These are phyloP conservation scores for Monilinia laxa DNA, from an alignment of 2,329 filamentous ascomycete genomes.

Conservation along the genomic window DNA sequence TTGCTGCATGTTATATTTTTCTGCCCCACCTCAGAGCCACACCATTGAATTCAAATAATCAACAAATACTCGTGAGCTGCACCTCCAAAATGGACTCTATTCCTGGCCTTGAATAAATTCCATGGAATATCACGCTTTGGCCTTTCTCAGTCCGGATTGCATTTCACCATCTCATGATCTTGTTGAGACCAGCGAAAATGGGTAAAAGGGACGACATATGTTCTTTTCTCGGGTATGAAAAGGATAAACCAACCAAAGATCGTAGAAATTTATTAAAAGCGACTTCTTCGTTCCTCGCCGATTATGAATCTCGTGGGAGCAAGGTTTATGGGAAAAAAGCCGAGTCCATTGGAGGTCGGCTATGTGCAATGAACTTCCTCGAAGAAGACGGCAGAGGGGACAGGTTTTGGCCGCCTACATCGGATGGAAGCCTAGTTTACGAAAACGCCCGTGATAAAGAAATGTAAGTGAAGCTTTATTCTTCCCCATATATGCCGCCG, in stretches of 20 bases:
- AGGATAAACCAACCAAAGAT: slow-evolving; percentile 19
- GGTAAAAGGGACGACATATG: slow-evolving; percentile 22
- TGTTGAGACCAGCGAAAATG: background rate
- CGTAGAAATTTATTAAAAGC: slow-evolving; percentile 17
- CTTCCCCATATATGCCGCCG: background rate
- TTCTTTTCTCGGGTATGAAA: slow-evolving; percentile 25
- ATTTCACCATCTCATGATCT: slow-evolving; percentile 1
- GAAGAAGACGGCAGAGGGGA: slow-evolving; percentile 25
- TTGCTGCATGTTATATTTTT: slow-evolving; percentile 18
- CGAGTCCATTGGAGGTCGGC: slow-evolving; percentile 18
- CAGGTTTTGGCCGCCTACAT: slow-evolving; percentile 15
- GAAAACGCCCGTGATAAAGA: slow-evolving; percentile 13
- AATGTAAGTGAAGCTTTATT: slow-evolving; percentile 6
- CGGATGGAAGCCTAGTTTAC: slow-evolving; percentile 18
- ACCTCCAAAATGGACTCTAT: background rate
- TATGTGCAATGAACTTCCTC: slow-evolving; percentile 24
- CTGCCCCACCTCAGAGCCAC: slow-evolving; percentile 16
- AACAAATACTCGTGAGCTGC: slow-evolving; percentile 17
- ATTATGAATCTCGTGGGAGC: slow-evolving; percentile 20
- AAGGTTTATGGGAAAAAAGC: slow-evolving; percentile 16
- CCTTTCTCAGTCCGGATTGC: background rate
- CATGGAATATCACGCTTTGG: slow-evolving; percentile 1
- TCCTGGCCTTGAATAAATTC: slow-evolving; percentile 4
- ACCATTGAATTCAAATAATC: slow-evolving; percentile 10
- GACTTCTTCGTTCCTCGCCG: slow-evolving; percentile 16